phyloP scores from a whole-genome alignment of 257 asterid genomes.

The Pogostemon cablin region DNA sequence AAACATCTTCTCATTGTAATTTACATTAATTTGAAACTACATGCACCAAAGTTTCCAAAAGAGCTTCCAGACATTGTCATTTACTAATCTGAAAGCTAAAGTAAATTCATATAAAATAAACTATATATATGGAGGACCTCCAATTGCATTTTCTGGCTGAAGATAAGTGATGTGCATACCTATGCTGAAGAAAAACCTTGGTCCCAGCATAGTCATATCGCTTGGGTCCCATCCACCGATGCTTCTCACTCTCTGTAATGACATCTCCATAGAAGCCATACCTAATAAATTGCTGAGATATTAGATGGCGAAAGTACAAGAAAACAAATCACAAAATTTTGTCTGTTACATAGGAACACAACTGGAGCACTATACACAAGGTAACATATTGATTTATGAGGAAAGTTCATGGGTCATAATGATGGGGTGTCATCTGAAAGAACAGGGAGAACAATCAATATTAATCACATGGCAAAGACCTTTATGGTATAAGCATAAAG shows the following conservation, averaged over 20 bases:
- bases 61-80: constrained; percentile 28
- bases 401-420: constrained; percentile 1
- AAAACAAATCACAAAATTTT: constrained; percentile 24
- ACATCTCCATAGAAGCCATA: constrained; percentile 99
- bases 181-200: constrained; percentile 96
- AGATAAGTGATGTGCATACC: constrained; percentile 52
- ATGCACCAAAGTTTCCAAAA: constrained; percentile 16
- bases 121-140: constrained; percentile 20
- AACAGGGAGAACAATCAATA: constrained; percentile 17
- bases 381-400: constrained; percentile 1
- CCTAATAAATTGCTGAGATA: constrained; percentile 45
- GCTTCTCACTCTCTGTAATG: constrained; percentile 91
- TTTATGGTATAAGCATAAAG: constrained; percentile 11
- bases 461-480: constrained; percentile 20
- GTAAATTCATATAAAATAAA: not conserved
- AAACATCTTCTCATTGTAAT: constrained; percentile 21
- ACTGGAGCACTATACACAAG: constrained; percentile 17
- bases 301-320: constrained; percentile 12
- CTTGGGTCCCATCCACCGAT: constrained; percentile 98
- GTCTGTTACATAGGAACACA: not conserved
- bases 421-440: constrained; percentile 4
- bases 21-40: not conserved
- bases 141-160: not conserved
- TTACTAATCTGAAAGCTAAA: constrained; percentile 21
- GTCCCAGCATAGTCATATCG: constrained; percentile 96